phyloP scores from a whole-genome alignment of 2,329 filamentous ascomycete genomes.

The Colletotrichum sp. region DNA sequence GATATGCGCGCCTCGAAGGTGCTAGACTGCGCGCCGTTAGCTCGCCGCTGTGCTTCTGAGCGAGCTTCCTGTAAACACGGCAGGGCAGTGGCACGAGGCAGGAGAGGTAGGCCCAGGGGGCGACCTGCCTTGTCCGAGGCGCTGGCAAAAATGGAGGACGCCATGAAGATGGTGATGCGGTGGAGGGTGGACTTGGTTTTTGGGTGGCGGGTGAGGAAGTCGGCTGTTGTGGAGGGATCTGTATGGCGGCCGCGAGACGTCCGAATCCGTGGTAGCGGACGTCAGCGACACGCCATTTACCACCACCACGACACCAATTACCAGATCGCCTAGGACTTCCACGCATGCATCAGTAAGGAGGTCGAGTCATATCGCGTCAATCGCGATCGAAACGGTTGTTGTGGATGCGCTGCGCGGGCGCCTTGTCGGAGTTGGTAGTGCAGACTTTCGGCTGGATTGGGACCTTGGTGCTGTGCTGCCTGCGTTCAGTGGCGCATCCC shows the following conservation, averaged over 20 bases:
- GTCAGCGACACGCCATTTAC: background rate
- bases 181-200: conserved; percentile 77
- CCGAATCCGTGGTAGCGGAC: background rate
- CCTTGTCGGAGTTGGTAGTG: no score
- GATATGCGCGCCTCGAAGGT: conserved; percentile 47
- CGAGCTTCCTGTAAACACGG: conserved; percentile 79
- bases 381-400: background rate
- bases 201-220: conserved; percentile 87
- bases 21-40: conserved; percentile 79
- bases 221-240: conserved; percentile 75
- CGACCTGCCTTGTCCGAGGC: conserved; percentile 96
- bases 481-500: no score
- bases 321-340: background rate
- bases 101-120: conserved; percentile 86
- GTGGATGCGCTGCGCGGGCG: background rate
- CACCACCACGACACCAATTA: background rate
- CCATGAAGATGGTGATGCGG: conserved; percentile 85
- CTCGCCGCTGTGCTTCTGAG: conserved; percentile 78
- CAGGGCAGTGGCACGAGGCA: conserved; percentile 88
- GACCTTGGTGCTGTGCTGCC: no score
- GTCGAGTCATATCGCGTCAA: background rate
- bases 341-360: background rate
- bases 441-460: no score
- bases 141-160: conserved; percentile 80
- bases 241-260: background rate